Evolutionary conservation across 2,329 filamentous ascomycete species (phyloP).

Genomic region (Trichophyton equinum): DNA sequence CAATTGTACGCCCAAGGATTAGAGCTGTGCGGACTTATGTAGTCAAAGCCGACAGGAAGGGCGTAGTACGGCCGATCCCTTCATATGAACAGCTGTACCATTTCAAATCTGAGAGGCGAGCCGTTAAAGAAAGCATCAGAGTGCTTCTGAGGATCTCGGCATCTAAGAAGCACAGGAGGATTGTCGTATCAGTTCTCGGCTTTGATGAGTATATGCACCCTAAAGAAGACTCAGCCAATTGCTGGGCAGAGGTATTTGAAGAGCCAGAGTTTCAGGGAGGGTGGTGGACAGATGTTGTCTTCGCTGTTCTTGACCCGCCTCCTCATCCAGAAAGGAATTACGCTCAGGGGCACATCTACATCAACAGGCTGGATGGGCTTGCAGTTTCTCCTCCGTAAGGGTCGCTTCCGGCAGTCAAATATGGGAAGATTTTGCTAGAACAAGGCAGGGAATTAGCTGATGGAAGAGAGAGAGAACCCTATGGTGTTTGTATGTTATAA

Average conservation of each 20-base stretch:
- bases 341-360: slow-evolving; percentile 14
- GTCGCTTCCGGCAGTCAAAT: not conserved
- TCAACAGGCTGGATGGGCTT: slow-evolving; percentile 7
- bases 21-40: not conserved
- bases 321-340: slow-evolving; percentile 12
- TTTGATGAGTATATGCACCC: slow-evolving; percentile 53
- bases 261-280: slow-evolving; percentile 47
- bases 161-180: slow-evolving; percentile 6
- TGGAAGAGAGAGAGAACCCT: no score
- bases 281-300: slow-evolving; percentile 48
- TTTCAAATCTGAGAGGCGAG: slow-evolving; percentile 4
- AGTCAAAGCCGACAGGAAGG: not conserved
- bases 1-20: slow-evolving; percentile 3
- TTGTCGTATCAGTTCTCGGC: slow-evolving; percentile 50
- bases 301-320: slow-evolving; percentile 41
- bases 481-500: not conserved
- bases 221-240: slow-evolving; percentile 41
- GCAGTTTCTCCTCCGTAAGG: not conserved
- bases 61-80: not conserved
- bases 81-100: not conserved
- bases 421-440: not conserved
- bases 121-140: slow-evolving; percentile 9
- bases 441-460: not conserved
- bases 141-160: slow-evolving; percentile 8
- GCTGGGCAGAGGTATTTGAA: slow-evolving; percentile 45